Conservation (phyloP, 805 yeast genomes). For the Suhomyces canberraensis region DNA sequence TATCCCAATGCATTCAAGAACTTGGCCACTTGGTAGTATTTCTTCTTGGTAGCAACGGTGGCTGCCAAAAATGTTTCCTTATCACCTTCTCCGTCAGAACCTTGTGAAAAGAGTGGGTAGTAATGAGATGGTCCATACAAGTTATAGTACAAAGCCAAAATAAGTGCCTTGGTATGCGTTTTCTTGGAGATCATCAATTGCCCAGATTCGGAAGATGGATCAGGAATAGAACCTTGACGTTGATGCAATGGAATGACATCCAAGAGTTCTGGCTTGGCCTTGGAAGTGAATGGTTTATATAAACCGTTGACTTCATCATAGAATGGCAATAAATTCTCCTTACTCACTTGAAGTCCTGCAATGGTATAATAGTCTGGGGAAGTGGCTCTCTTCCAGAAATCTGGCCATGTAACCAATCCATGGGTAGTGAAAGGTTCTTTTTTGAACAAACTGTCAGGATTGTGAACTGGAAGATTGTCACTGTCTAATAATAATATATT, state of each 20-base stretch:
- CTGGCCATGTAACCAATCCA: constrained; percentile 77
- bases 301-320: constrained; percentile 30
- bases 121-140: constrained; percentile 41
- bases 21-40: constrained; percentile 54
- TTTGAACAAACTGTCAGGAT: constrained; percentile 59
- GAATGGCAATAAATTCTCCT: constrained; percentile 25
- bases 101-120: constrained; percentile 43
- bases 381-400: constrained; percentile 83
- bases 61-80: constrained; percentile 77
- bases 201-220: constrained; percentile 35
- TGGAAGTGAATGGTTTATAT: constrained; percentile 11
- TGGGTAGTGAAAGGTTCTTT: constrained; percentile 50
- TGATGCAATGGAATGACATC: constrained; percentile 27
- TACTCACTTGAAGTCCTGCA: constrained; percentile 47
- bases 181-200: constrained; percentile 40
- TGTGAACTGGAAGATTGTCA: constrained; percentile 67
- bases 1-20: constrained; percentile 53
- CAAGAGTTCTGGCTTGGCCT: neutral
- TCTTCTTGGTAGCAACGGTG: constrained; percentile 47
- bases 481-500: constrained; percentile 71
- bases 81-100: constrained; percentile 72
- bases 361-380: constrained; percentile 70
- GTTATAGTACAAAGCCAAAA: constrained; percentile 41
- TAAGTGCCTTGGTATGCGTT: constrained; percentile 35
- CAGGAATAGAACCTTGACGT: constrained; percentile 28